Evolutionary conservation across 495 filamentous ascomycete genomes (phyloP).

Genomic region (Neohortaea acidophila): DNA sequence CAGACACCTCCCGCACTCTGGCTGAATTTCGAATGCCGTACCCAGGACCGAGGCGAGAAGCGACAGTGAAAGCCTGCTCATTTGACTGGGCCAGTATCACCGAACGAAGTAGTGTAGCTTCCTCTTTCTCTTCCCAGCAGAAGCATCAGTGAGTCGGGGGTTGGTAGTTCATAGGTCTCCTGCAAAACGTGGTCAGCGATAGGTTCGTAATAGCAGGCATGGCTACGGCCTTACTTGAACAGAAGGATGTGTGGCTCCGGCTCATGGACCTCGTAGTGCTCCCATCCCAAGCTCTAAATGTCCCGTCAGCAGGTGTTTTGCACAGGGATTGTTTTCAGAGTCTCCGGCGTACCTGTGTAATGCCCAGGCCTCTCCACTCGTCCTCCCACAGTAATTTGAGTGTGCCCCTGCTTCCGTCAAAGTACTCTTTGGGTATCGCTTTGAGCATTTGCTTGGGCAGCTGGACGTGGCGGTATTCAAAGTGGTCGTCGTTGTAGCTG

Average conservation of each 20-base stretch:
- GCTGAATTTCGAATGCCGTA: too few relatives aligned
- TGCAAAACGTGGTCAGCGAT: conserved; percentile 21
- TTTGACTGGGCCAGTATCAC: too few relatives aligned
- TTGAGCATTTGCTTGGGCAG: conserved; percentile 97
- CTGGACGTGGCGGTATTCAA: conserved; percentile 90
- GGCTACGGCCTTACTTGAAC: conserved; percentile 63
- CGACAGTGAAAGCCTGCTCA: too few relatives aligned
- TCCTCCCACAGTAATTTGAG: conserved; percentile 96
- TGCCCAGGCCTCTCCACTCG: conserved; percentile 90
- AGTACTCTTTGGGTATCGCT: conserved; percentile 88
- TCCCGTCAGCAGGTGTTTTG: neutral
- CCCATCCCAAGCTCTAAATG: conserved; percentile 82
- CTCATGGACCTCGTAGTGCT: conserved; percentile 98
- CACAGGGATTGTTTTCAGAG: too few relatives aligned
- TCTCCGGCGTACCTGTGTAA: conserved; percentile 72
- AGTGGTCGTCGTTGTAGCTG: conserved; percentile 79
- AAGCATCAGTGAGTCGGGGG: conserved; percentile 39
- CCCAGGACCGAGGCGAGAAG: too few relatives aligned
- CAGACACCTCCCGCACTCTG: too few relatives aligned
- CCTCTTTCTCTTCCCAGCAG: too few relatives aligned
- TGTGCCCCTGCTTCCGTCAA: conserved; percentile 76
- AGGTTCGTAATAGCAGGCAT: neutral
- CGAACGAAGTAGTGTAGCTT: too few relatives aligned
- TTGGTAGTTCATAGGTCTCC: conserved; percentile 77
- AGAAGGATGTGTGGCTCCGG: conserved; percentile 95